Evolutionary conservation across 345 rosid species (phyloP).

Genomic region (Eucalyptus pauciflora): DNA sequence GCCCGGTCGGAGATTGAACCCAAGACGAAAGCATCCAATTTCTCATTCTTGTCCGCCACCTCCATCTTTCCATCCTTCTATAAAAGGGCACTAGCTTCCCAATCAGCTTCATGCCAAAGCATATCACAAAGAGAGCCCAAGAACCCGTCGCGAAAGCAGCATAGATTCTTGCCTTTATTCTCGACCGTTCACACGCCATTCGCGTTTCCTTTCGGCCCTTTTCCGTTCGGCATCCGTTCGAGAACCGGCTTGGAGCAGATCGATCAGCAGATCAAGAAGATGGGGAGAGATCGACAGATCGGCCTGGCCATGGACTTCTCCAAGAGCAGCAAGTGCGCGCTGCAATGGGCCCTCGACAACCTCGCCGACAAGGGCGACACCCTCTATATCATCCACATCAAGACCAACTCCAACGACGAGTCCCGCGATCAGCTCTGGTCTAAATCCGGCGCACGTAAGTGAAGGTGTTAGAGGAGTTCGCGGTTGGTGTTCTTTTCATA

Average conservation of each 20-base stretch:
- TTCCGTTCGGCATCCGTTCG: not conserved
- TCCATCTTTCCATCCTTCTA: not conserved
- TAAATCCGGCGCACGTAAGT: conserved; percentile 74
- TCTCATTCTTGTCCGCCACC: not conserved
- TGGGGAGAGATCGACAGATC: conserved; percentile 52
- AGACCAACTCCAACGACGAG: conserved; percentile 24
- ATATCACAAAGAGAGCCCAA: not conserved
- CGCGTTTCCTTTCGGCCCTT: not conserved
- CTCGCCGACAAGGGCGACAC: conserved; percentile 74
- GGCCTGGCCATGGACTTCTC: conserved; percentile 98
- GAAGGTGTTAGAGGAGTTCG: not conserved
- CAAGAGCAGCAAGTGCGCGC: conserved; percentile 80
- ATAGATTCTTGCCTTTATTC: not conserved
- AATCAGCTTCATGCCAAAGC: not conserved
- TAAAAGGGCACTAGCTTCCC: not conserved
- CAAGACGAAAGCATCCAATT: not conserved
- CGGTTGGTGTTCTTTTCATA: not conserved
- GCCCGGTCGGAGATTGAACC: not conserved
- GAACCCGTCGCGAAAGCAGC: not conserved
- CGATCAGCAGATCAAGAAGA: conserved; percentile 4
- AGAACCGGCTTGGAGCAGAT: not conserved
- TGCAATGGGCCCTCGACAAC: conserved; percentile 76
- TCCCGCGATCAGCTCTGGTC: conserved; percentile 46
- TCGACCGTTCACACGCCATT: not conserved
- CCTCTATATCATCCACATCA: conserved; percentile 58